Evolutionary conservation across 2,329 filamentous ascomycete genomes (phyloP), one percentile per base, ranked within the genome.

Genomic region (Xylariaceae sp.): DNA sequence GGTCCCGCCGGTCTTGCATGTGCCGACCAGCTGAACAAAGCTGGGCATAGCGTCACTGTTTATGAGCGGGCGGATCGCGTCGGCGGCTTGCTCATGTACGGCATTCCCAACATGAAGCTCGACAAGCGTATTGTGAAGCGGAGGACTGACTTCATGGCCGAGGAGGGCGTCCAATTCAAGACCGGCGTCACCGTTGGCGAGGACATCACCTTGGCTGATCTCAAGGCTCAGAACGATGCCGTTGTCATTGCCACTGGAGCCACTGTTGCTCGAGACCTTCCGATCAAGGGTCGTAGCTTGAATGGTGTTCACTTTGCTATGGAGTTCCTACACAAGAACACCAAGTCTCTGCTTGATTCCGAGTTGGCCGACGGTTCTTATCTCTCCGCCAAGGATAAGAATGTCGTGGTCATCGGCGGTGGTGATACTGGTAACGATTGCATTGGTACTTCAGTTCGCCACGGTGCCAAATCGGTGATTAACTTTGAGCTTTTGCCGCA

Each of bases 41-140:
- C 90, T 67, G 94, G 94, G 24, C 94, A 98, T 78, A 79, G 73
- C 4, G 92, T 97, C 52, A 96, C 92, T 11, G 86, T 98, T 16
- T 97, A 95, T 71, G 94, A 98, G 82, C 91, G 94, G 64, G 87
- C 92, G 58, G 94, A 98, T 73, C 91, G 94, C 64, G 80, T 89
- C 56, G 94, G 94, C 77, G 94, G 94, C 75, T 82, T 98, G 53
- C 85, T 98, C 70, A 97, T 97, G 94, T 97, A 98, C 73, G 94
- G 94, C 66, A 98, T 98, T 66, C 94, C 94, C 65, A 98, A 98
- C 82, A 98, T 98, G 94, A 98, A 98, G 82, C 89, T 98, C 37
- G 94, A 98, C 80, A 98, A 98, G 84, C 92, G 92, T 72, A 88
- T 97, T 63, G 94, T 98, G 59, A 94, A 97, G 82, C 90, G 94